phyloP scores from a whole-genome alignment of 768 basidiomycete genomes.

The Suillus subluteus region DNA sequence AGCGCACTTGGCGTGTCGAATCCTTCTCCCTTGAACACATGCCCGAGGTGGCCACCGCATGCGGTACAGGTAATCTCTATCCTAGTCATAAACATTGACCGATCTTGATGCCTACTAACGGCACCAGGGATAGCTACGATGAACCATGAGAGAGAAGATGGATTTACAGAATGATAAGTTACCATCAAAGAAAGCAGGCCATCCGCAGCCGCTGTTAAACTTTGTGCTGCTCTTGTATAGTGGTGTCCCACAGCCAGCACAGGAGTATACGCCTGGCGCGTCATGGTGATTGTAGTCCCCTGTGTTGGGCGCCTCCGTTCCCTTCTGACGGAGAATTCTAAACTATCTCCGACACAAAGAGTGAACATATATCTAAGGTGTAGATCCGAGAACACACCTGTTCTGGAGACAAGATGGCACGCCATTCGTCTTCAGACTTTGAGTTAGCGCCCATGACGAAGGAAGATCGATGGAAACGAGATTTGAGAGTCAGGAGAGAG shows the following conservation, averaged over 20 bases:
- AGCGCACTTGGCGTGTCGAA: constrained; percentile 75
- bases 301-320: constrained; percentile 78
- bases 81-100: constrained; percentile 63
- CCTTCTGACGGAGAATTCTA: constrained; percentile 82
- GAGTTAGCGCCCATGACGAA: constrained; percentile 16
- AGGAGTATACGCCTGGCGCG: constrained; percentile 71
- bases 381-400: constrained; percentile 58
- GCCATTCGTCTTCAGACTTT: constrained; percentile 83
- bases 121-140: constrained; percentile 84
- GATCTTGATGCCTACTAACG: constrained; percentile 60
- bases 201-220: constrained; percentile 92
- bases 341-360: constrained; percentile 55
- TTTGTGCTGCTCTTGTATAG: constrained; percentile 90
- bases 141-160: constrained; percentile 5
- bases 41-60: constrained; percentile 92
- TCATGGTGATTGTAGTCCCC: constrained; percentile 79
- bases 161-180: constrained; percentile 15
- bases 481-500: background rate
- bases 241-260: constrained; percentile 80
- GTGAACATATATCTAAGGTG: background rate
- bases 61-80: constrained; percentile 90
- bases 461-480: constrained; percentile 7
- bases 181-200: constrained; percentile 99
- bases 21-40: constrained; percentile 94
- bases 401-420: constrained; percentile 74